A percentile compares a stretch with the other conserved stretches of the same genome.
These are phyloP conservation scores for Leptographium wingfieldii DNA, from an alignment of 2,329 filamentous ascomycete genomes.

Conservation along the genomic window DNA sequence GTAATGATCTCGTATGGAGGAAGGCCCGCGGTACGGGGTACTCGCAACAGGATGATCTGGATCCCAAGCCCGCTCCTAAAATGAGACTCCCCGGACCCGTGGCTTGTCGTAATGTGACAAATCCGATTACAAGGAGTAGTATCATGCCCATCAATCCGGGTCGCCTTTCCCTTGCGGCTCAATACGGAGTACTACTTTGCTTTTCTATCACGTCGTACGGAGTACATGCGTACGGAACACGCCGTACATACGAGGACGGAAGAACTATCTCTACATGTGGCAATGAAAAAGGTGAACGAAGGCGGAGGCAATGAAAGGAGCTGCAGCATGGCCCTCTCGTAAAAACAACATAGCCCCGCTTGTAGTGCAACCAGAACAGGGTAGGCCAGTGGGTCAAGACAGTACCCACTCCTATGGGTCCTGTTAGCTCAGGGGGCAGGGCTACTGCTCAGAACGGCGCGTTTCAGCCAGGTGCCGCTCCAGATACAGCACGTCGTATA, in stretches of 20 bases:
- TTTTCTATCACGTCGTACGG: background rate
- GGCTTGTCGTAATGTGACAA: no score
- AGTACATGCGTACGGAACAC: no score
- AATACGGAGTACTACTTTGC: background rate
- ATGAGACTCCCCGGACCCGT: no score
- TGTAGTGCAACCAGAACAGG: background rate
- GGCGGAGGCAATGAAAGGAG: background rate
- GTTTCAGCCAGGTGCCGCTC: conserved; percentile 8
- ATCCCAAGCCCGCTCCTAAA: no score
- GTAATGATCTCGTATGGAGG: no score
- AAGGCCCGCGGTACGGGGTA: no score
- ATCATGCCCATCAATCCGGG: no score
- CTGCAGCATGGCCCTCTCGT: background rate
- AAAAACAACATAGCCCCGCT: background rate
- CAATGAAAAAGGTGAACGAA: background rate
- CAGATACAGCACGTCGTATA: background rate
- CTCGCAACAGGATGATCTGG: no score
- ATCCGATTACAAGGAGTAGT: no score
- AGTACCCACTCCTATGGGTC: background rate
- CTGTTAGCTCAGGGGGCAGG: conserved; percentile 9
- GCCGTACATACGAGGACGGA: no score
- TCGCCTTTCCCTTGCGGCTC: no score
- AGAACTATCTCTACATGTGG: no score
- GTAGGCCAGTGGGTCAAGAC: background rate
- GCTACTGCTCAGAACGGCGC: conserved; percentile 8